Base-by-base conservation (phyloP, 371 early-diverging fungal genomes). In the Rhizopus arrhizus region DNA sequence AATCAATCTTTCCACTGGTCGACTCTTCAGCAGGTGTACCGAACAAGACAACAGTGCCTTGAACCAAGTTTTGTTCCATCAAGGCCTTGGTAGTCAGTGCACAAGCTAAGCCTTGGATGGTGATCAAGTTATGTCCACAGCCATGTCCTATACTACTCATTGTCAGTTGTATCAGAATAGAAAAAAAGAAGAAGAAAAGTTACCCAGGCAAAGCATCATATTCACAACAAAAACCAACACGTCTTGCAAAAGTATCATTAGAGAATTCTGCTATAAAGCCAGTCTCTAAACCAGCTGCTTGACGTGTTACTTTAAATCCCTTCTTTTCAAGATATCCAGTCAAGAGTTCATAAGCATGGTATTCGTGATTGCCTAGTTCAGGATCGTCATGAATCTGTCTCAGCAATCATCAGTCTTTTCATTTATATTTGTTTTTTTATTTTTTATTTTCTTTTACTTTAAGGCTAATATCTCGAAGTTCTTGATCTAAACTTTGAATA, bases 1-100 rank as follows among this genome's bases (percentile, higher is more conserved):
- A 80, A 4, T 59, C 64, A 43, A 89, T 83, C 66, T 92, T 92
- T 29, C 91, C 93, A 28, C 86, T 85, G 0, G 68, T 67, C 0
- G 77, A 73, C 67, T 91, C 89, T 70, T 92, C 91, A 5, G 88
- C 90, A 3, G 93, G 91, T 4, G 90, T 89, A 9, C 91, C 93
- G 78, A 85, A 88, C 45, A 91, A 71, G 48, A 75, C 82, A 49
- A 91, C 83, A 10, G 70, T 67, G 9, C 85, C 89, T 4, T 70
- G 55, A 38, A 89, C 61, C n/a, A 73, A 36, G 31, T 77, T 74
- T 46, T 64, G 61, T 54, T 85, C 77, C 58, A 89, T 62, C 28
- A 79, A 84, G 5, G 68, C 56, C 51, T 80, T 77, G 16, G 82
- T 66, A 5, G 82, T 87, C 36, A 85, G 38, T 11, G 86, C 82